Conservation (phyloP, 2,329 filamentous ascomycete species). For the Chaetomium sp. region DNA sequence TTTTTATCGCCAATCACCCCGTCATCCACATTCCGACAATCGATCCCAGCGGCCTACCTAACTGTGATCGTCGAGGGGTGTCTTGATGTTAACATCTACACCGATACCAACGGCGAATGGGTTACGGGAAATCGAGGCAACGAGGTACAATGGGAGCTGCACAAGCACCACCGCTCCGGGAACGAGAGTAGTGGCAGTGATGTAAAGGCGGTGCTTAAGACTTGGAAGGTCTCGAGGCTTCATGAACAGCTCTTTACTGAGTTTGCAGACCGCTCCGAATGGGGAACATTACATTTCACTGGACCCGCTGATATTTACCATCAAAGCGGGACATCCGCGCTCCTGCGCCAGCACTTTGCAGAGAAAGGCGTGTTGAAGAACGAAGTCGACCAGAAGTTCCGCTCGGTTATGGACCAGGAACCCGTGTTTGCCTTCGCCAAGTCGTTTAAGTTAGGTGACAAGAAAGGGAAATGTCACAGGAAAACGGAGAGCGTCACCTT, state of each 20-base stretch:
- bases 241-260: slow-evolving; percentile 68
- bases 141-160: slow-evolving; percentile 63
- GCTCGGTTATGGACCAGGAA: slow-evolving; percentile 67
- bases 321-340: slow-evolving; percentile 61
- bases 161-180: slow-evolving; percentile 32
- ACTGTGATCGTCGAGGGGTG: slow-evolving; percentile 62
- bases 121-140: slow-evolving; percentile 68
- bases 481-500: slow-evolving; percentile 57
- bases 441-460: slow-evolving; percentile 44
- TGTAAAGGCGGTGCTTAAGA: slow-evolving; percentile 45
- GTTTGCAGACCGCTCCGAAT: slow-evolving; percentile 67
- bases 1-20: slow-evolving; percentile 74
- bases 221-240: slow-evolving; percentile 56
- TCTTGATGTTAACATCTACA: slow-evolving; percentile 57
- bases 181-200: background rate
- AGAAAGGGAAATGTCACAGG: slow-evolving; percentile 26
- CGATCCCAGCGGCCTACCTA: slow-evolving; percentile 75
- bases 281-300: slow-evolving; percentile 74
- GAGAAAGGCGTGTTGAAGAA: slow-evolving; percentile 60
- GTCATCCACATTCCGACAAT: slow-evolving; percentile 71
- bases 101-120: slow-evolving; percentile 72
- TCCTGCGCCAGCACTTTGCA: slow-evolving; percentile 64
- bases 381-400: slow-evolving; percentile 57
- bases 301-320: slow-evolving; percentile 61
- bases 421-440: slow-evolving; percentile 77